Evolutionary conservation across 2,329 filamentous ascomycete species (phyloP).

Genomic region (Clonostachys sp.): DNA sequence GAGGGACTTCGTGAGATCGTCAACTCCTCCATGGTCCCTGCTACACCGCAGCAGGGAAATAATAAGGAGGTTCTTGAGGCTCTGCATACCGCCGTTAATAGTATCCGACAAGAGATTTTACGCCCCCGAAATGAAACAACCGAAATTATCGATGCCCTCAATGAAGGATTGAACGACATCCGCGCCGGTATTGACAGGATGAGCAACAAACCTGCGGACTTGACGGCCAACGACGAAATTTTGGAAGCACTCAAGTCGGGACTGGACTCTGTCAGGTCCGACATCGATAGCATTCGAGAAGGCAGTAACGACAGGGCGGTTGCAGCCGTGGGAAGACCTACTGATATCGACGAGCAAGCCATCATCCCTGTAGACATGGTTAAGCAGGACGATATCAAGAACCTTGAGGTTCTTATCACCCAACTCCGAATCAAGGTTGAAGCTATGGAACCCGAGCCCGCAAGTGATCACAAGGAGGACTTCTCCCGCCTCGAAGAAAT

Average conservation of each 20-base stretch:
- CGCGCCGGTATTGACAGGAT: constrained; percentile 73
- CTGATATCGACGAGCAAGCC: constrained; percentile 14
- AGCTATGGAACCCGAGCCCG: constrained; percentile 24
- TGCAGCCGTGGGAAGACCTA: constrained; percentile 19
- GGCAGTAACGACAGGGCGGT: constrained; percentile 43
- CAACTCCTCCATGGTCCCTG: constrained; percentile 62
- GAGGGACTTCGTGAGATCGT: constrained; percentile 77
- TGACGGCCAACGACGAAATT: constrained; percentile 85
- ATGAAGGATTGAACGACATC: constrained; percentile 79
- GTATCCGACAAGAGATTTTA: constrained; percentile 71
- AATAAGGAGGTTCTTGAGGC: constrained; percentile 67
- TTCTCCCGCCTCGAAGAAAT: constrained; percentile 50
- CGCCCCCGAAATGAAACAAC: constrained; percentile 66
- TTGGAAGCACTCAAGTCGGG: constrained; percentile 70
- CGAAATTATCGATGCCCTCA: constrained; percentile 84
- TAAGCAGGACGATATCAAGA: constrained; percentile 73
- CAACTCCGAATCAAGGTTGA: constrained; percentile 84
- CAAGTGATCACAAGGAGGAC: constrained; percentile 26
- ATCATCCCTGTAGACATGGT: constrained; percentile 42
- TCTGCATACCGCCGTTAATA: constrained; percentile 68
- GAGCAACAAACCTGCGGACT: constrained; percentile 72
- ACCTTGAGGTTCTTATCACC: constrained; percentile 77
- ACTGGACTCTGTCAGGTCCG: constrained; percentile 67
- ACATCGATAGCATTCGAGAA: constrained; percentile 75
- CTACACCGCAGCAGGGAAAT: constrained; percentile 34